Base-by-base conservation (phyloP, 345 rosid species). In the Gossypium stocksii region DNA sequence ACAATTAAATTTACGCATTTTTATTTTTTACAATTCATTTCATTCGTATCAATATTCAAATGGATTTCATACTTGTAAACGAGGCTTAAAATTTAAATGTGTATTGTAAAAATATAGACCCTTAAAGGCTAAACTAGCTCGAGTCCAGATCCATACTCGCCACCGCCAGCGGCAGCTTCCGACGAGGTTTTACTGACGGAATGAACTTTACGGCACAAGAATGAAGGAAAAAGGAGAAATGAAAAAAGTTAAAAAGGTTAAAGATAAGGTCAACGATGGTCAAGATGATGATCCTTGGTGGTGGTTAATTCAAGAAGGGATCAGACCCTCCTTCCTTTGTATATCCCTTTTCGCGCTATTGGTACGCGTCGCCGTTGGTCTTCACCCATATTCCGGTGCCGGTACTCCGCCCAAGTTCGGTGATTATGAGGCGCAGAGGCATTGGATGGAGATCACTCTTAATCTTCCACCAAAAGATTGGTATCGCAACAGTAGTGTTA, bases 391-490 rank as follows among this genome's bases (percentile, higher is more conserved):
- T 80, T 91, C 98, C 41, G 99, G 99, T 66, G 96, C 96, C 54
- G 87, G 88, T 57, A 82, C 22, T 13, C 92, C 97, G 2, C 98
- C 99, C 0, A 93, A 87, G 74, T 93, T 85, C 61, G 98, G 99
- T 12, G 99, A 95, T 76, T 95, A 86, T 78, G 98, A 95, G 79
- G 99, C 98, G 22, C 99, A 91, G 59, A 80, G 97, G 78, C 99
- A 93, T 80, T 95, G 99, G 98, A 93, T 95, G 99, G 99, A 93
- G 90, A 91, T 93, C 67, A 91, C 99, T n/a, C 66, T 82, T 2
- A 90, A 93, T 86, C 89, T 91, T 45, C 92, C 93, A 0, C 73
- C 64, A 6, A 76, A 63, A 65, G 87, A 90, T 2, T 95, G 99
- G 97, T 91, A 95, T 77, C 78, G 75, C 45, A 93, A 90, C 65